These are phyloP conservation scores for Leishmania tropica DNA, from an alignment of 208 protist species.

Conservation along the genomic window DNA sequence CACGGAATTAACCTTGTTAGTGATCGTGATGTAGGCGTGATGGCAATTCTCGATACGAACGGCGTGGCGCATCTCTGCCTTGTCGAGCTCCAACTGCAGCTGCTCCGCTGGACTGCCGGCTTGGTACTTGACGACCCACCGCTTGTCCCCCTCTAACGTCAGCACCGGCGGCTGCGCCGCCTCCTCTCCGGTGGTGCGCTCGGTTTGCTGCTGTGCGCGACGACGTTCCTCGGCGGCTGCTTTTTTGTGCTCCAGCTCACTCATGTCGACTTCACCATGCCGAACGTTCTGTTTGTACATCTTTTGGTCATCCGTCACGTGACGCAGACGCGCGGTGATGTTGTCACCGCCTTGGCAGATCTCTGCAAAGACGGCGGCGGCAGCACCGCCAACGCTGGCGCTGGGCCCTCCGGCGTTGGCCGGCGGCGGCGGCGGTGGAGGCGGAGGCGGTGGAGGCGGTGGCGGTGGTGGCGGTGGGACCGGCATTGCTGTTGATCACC, in stretches of 20 bases:
- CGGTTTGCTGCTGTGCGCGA: slow-evolving; percentile 16
- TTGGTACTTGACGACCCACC: slow-evolving; percentile 69
- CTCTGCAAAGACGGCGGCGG: slow-evolving; percentile 73
- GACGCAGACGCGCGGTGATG: slow-evolving; percentile 69
- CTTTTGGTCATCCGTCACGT: slow-evolving; percentile 78
- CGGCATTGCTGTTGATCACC: not conserved
- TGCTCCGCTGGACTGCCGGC: slow-evolving; percentile 41
- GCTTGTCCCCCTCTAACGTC: slow-evolving; percentile 69
- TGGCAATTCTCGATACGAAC: slow-evolving; percentile 77
- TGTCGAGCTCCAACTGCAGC: slow-evolving; percentile 50
- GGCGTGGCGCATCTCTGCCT: slow-evolving; percentile 72
- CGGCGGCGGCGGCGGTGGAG: slow-evolving; percentile 23
- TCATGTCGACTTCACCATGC: slow-evolving; percentile 73
- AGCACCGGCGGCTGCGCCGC: slow-evolving; percentile 33
- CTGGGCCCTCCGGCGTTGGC: slow-evolving; percentile 1
- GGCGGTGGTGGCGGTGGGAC: slow-evolving; percentile 25
- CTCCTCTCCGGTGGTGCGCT: not conserved
- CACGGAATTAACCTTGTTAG: slow-evolving; percentile 84
- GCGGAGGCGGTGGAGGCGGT: slow-evolving; percentile 15
- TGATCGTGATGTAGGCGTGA: slow-evolving; percentile 61
- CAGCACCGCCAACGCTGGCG: slow-evolving; percentile 38
- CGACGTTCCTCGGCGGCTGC: slow-evolving; percentile 46
- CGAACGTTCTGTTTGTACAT: slow-evolving; percentile 76
- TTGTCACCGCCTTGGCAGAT: slow-evolving; percentile 68
- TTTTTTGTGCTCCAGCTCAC: slow-evolving; percentile 62